phyloP scores from a whole-genome alignment of 768 basidiomycete species.

The Russula ochroleuca region DNA sequence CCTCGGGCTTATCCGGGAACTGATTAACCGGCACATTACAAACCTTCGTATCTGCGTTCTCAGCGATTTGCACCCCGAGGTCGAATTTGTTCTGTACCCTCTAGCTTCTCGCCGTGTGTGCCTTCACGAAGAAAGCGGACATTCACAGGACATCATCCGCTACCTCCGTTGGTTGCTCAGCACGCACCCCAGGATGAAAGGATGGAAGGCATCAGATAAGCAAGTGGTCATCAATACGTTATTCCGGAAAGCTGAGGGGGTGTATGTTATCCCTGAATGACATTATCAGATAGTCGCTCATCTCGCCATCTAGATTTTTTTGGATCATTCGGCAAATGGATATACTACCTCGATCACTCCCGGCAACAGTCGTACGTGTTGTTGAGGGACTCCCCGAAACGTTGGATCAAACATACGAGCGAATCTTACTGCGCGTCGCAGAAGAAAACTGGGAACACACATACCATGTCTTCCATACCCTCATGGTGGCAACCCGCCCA shows the following conservation, averaged over 20 bases:
- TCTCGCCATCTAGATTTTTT: background rate
- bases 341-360: slow-evolving; percentile 3
- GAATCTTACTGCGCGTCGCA: slow-evolving; percentile 8
- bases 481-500: slow-evolving; percentile 14
- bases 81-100: slow-evolving; percentile 5
- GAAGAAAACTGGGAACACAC: slow-evolving; percentile 22
- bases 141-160: slow-evolving; percentile 14
- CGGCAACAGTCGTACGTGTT: slow-evolving; percentile 9
- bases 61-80: slow-evolving; percentile 3
- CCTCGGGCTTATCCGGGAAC: slow-evolving; percentile 5
- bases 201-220: slow-evolving; percentile 14
- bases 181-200: slow-evolving; percentile 15
- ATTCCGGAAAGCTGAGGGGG: slow-evolving; percentile 14
- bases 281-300: background rate
- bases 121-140: slow-evolving; percentile 16
- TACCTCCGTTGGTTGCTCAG: slow-evolving; percentile 15
- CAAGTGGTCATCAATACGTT: slow-evolving; percentile 9
- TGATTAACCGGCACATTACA: background rate
- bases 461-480: slow-evolving; percentile 8
- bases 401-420: slow-evolving; percentile 9
- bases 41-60: slow-evolving; percentile 14
- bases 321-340: slow-evolving; percentile 11
- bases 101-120: slow-evolving; percentile 14
- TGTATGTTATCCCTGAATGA: slow-evolving; percentile 10
- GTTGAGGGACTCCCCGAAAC: slow-evolving; percentile 1